These are phyloP conservation scores for Geranium rotundifolium DNA, from an alignment of 345 rosid species.

Conservation along the genomic window DNA sequence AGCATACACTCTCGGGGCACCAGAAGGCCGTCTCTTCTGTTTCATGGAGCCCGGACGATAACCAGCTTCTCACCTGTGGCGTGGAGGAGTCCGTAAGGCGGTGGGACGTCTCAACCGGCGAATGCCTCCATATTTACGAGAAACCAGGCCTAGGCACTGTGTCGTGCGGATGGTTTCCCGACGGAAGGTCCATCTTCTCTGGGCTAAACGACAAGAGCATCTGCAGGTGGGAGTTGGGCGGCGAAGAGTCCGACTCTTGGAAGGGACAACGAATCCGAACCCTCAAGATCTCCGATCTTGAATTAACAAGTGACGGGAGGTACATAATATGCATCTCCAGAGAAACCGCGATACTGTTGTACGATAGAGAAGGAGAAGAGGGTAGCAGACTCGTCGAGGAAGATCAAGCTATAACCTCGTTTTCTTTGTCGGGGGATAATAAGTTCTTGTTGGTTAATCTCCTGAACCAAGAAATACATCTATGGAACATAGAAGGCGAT, in stretches of 20 bases:
- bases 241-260: conserved; percentile 45
- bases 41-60: conserved; percentile 59
- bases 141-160: conserved; percentile 39
- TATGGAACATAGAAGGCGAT: conserved; percentile 45
- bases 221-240: conserved; percentile 46
- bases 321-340: conserved; percentile 32
- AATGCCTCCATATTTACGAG: conserved; percentile 45
- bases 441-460: conserved; percentile 51
- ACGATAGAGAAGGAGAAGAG: conserved; percentile 19
- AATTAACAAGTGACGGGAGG: conserved; percentile 40
- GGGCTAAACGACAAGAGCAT: conserved; percentile 47
- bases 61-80: conserved; percentile 51
- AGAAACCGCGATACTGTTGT: conserved; percentile 36
- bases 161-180: conserved; percentile 59
- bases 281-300: conserved; percentile 42
- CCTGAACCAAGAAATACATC: conserved; percentile 52
- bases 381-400: conserved; percentile 38
- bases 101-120: conserved; percentile 56
- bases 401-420: conserved; percentile 44
- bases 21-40: conserved; percentile 38
- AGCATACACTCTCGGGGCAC: conserved; percentile 45
- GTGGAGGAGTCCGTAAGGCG: conserved; percentile 41
- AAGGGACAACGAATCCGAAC: conserved; percentile 38
- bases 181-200: conserved; percentile 33
- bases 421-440: conserved; percentile 46